Conservation (phyloP, 2,329 filamentous ascomycete genomes). For the Magnaporthiopsis incrustans region DNA sequence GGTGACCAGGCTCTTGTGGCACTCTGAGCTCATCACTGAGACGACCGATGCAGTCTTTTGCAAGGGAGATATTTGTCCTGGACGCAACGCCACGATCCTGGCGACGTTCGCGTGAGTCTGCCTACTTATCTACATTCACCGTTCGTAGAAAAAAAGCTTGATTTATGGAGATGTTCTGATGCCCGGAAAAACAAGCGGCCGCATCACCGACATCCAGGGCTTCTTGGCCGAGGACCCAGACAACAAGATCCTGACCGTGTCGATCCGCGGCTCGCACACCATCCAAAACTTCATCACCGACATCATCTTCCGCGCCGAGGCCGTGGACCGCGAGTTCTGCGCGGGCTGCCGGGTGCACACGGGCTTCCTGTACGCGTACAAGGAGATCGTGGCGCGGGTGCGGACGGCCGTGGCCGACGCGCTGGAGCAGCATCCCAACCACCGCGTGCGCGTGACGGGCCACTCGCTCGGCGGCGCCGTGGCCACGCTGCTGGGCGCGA, state of each 20-base stretch:
- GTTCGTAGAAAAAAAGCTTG: no score
- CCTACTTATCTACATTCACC: background rate
- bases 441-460: slow-evolving; percentile 49
- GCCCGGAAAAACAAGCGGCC: slow-evolving; percentile 24
- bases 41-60: background rate
- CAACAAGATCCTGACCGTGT: slow-evolving; percentile 47
- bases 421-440: slow-evolving; percentile 37
- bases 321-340: slow-evolving; percentile 28
- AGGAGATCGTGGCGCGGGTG: slow-evolving; percentile 37
- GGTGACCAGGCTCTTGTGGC: slow-evolving; percentile 24
- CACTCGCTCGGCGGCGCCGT: slow-evolving; percentile 64
- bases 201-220: slow-evolving; percentile 32
- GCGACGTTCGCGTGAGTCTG: background rate
- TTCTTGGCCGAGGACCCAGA: slow-evolving; percentile 43
- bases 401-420: slow-evolving; percentile 36
- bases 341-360: slow-evolving; percentile 42
- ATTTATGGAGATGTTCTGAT: no score
- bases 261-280: slow-evolving; percentile 50
- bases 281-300: slow-evolving; percentile 56
- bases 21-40: slow-evolving; percentile 29
- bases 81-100: background rate
- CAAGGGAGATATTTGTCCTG: background rate
- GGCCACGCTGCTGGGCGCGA: slow-evolving; percentile 49
- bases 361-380: slow-evolving; percentile 54
- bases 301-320: slow-evolving; percentile 31